These are phyloP conservation scores for Phialocephala sp. DNA, from an alignment of 2,329 filamentous ascomycete genomes.

Conservation along the genomic window DNA sequence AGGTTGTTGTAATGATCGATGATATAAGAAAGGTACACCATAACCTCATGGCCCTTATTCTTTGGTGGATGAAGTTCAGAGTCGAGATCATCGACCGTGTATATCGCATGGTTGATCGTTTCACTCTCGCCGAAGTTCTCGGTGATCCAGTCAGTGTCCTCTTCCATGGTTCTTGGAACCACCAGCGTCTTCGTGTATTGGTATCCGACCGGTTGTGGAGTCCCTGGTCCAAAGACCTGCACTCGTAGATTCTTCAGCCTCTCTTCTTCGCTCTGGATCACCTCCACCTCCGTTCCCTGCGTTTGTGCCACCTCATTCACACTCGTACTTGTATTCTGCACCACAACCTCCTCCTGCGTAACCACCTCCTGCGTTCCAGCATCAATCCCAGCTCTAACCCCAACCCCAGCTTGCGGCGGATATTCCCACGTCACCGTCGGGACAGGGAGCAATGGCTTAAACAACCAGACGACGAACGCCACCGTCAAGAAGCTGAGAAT, in stretches of 20 bases:
- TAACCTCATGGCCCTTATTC: constrained; percentile 48
- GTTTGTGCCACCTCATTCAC: neutral
- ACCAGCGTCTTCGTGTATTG: constrained; percentile 20
- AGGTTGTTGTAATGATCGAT: constrained; percentile 66
- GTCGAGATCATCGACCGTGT: constrained; percentile 36
- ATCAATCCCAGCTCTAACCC: neutral
- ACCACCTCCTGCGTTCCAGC: constrained; percentile 4
- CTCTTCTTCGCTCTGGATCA: neutral
- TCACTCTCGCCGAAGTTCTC: constrained; percentile 29
- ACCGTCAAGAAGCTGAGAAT: constrained; percentile 18
- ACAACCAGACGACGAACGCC: constrained; percentile 18
- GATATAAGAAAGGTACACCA: constrained; percentile 57
- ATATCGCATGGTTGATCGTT: constrained; percentile 29
- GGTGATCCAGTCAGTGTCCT: constrained; percentile 35
- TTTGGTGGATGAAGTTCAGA: constrained; percentile 55
- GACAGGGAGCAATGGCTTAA: constrained; percentile 17
- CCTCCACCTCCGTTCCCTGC: neutral
- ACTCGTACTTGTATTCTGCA: neutral
- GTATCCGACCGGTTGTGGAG: constrained; percentile 16
- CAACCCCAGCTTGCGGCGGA: constrained; percentile 8
- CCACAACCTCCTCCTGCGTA: neutral
- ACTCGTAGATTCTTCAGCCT: constrained; percentile 5
- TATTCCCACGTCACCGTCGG: constrained; percentile 8
- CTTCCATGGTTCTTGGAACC: constrained; percentile 23
- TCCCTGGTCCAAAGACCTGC: constrained; percentile 17